Evolutionary conservation across 2,329 filamentous ascomycete species (phyloP), one percentile per base, ranked within the genome.

Genomic region (Beauveria rudraprayagi): DNA sequence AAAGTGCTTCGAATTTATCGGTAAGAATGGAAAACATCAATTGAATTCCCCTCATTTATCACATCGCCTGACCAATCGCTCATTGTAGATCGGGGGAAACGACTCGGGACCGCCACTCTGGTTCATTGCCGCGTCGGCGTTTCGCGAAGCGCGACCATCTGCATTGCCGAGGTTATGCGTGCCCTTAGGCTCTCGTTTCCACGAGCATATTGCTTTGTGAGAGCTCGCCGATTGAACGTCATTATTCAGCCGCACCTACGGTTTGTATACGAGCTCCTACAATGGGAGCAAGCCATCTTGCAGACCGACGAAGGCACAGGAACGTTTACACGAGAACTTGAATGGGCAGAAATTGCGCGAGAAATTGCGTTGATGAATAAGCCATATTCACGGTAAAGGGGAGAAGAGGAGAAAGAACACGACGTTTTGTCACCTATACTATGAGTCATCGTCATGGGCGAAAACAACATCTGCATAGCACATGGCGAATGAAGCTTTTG

Each of bases 101-200:
- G 77, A 43, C 88, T 89, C 48, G 88, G 89, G 34, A 90, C 85
- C 5, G 91, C 93, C 26, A 97, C 94, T 0, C 81, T 99, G 61
- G 94, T 99, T 17, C 94, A 99, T 72, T 99, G 94, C 72, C 88
- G 94, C 19, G 94, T 99, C 8, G 94, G 94, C 53, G 94, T 99
- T 60, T 97, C 92, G 56, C 85, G 94, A 56, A 96, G 91, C 64
- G 94, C 94, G 14, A 99, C 93, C 1, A 97, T 99, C 64, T 97
- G 94, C 72, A 99, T 99, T 69, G 94, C 94, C n/a, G 92, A 97
- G 74, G 91, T 97, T 41, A 99, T 99, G 94, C 86, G 88, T 41
- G 81, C 88, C 28, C 75, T 91, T 67, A 81, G 85, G 24, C 77
- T 97, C 65, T 94, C 91, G 0, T 93, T 97, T 68, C 92, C 94